Percentiles rank a stretch among this genome's conserved stretches.
Conservation (phyloP, 768 basidiomycete genomes). For the Mycena olivaceomarginata region DNA sequence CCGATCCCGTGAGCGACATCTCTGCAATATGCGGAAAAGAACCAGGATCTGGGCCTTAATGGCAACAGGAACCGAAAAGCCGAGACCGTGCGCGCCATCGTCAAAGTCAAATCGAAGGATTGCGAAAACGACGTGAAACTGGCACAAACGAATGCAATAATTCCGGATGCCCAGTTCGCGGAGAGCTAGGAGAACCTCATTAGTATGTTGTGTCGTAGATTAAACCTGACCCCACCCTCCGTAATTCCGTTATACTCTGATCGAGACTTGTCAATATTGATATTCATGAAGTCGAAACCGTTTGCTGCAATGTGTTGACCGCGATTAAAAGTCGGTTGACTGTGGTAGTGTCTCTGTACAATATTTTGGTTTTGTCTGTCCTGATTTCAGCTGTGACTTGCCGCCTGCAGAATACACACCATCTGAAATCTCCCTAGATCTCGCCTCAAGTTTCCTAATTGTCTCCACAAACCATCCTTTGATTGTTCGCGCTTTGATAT, state of each 20-base stretch:
- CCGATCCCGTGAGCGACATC: constrained; percentile 1
- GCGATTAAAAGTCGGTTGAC: background rate
- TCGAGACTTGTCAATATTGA: constrained; percentile 24
- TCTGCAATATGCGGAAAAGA: constrained; percentile 24
- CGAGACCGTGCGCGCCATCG: background rate
- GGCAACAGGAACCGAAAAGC: background rate
- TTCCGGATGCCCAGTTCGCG: background rate
- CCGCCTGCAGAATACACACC: background rate
- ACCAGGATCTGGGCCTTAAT: constrained; percentile 18
- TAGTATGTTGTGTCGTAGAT: background rate
- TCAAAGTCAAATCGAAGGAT: constrained; percentile 11
- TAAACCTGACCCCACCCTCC: background rate
- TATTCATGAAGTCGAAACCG: constrained; percentile 7
- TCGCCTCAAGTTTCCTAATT: background rate
- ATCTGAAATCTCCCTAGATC: background rate
- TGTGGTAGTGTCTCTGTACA: background rate
- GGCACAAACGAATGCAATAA: constrained; percentile 24
- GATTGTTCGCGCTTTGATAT: constrained; percentile 16
- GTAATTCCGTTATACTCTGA: constrained; percentile 2
- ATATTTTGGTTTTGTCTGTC: background rate
- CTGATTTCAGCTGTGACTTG: background rate
- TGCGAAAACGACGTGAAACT: constrained; percentile 26
- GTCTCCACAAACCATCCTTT: background rate
- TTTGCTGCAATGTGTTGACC: constrained; percentile 1
- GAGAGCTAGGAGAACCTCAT: background rate